phyloP scores from a whole-genome alignment of 257 asterid genomes.

The Solanum clarkiae region DNA sequence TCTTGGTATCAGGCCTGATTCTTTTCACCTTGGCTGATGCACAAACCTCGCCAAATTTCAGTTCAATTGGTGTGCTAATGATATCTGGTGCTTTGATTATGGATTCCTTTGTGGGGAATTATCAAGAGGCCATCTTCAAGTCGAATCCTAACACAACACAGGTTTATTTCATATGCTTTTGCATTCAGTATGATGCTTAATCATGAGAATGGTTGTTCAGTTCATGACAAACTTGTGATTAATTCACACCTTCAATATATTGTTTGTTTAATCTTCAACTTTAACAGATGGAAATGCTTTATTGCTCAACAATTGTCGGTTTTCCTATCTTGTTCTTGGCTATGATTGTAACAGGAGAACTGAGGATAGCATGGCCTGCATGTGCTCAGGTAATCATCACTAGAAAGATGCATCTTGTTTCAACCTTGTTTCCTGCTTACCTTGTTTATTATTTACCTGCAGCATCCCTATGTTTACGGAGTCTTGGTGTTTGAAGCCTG shows the following conservation, averaged over 20 bases:
- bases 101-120: slow-evolving; percentile 83
- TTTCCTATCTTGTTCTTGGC: slow-evolving; percentile 94
- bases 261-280: background rate
- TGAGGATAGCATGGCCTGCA: slow-evolving; percentile 65
- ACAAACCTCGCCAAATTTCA: slow-evolving; percentile 78
- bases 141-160: slow-evolving; percentile 81
- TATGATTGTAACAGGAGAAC: slow-evolving; percentile 78
- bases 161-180: slow-evolving; percentile 21
- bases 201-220: background rate
- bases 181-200: background rate
- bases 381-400: slow-evolving; percentile 49
- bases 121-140: slow-evolving; percentile 89
- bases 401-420: background rate
- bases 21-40: slow-evolving; percentile 94
- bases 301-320: slow-evolving; percentile 91
- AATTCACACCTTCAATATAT: background rate
- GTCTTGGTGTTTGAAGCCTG: slow-evolving; percentile 86
- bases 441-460: slow-evolving; percentile 8
- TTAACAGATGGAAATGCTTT: slow-evolving; percentile 89
- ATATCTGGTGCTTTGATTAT: slow-evolving; percentile 70
- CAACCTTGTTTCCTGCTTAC: background rate
- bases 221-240: background rate
- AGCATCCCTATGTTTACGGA: slow-evolving; percentile 91
- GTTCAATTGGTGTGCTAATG: slow-evolving; percentile 70
- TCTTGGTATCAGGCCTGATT: slow-evolving; percentile 70